Evolutionary conservation across 257 asterid genomes (phyloP).

Genomic region (Osmanthus fragrans): DNA sequence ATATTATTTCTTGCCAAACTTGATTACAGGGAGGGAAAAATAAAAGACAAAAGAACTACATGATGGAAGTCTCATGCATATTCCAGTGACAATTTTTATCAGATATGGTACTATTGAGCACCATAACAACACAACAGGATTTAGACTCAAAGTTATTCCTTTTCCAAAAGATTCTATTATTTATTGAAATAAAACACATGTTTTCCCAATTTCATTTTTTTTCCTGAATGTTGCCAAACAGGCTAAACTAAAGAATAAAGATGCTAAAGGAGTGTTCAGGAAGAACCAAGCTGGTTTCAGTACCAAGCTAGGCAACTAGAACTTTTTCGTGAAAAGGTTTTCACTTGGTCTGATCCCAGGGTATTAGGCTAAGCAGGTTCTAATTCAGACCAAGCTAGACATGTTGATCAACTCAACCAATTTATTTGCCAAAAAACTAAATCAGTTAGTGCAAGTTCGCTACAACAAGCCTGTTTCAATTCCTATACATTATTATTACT

Average conservation of each 20-base stretch:
- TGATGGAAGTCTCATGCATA: background rate
- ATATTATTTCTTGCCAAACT: constrained; percentile 2
- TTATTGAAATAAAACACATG: too few species aligned
- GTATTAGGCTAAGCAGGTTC: background rate
- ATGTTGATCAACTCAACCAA: background rate
- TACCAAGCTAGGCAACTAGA: background rate
- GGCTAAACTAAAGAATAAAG: background rate
- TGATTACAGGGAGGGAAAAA: background rate
- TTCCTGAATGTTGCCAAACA: background rate
- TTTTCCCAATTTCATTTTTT: background rate
- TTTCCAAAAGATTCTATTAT: background rate
- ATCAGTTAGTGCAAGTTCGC: background rate
- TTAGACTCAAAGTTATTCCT: background rate
- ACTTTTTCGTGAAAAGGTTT: background rate
- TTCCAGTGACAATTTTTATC: background rate
- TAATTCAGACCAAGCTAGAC: background rate
- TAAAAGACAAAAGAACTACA: background rate
- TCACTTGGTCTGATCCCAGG: background rate
- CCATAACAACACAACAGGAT: constrained; percentile 5
- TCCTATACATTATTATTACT: too few species aligned
- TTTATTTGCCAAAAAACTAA: too few species aligned
- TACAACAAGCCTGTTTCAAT: background rate
- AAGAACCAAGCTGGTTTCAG: background rate
- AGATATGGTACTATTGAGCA: background rate
- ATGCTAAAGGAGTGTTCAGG: background rate